phyloP scores from a whole-genome alignment of 2,329 filamentous ascomycete genomes.

The Allantophomopsis lycopodina region DNA sequence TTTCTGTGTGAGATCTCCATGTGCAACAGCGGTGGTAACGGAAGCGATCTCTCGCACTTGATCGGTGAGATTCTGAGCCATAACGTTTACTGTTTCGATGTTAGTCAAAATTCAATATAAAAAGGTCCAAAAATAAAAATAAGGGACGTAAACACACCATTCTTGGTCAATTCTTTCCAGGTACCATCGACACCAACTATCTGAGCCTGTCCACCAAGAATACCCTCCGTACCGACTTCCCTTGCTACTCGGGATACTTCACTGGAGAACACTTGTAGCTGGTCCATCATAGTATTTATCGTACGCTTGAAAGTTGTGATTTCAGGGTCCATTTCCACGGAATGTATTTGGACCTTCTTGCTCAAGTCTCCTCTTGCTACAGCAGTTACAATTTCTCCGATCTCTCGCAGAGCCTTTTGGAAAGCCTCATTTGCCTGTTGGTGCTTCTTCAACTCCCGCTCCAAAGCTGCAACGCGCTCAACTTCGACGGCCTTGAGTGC shows the following conservation, averaged over 20 bases:
- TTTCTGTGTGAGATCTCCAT: constrained; percentile 73
- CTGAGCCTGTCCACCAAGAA: constrained; percentile 84
- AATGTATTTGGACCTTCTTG: constrained; percentile 93
- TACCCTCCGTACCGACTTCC: constrained; percentile 91
- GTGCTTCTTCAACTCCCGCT: constrained; percentile 90
- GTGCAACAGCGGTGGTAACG: constrained; percentile 71
- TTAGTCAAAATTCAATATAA: neutral
- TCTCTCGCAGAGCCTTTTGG: constrained; percentile 91
- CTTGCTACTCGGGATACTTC: constrained; percentile 90
- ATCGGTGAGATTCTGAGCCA: constrained; percentile 71
- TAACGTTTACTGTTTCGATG: constrained; percentile 51
- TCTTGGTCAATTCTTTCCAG: constrained; percentile 93
- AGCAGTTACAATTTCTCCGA: constrained; percentile 92
- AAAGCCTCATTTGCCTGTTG: constrained; percentile 98
- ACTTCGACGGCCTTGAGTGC: constrained; percentile 74
- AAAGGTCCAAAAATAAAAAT: no score
- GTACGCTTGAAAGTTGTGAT: constrained; percentile 96
- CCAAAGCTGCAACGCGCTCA: constrained; percentile 76
- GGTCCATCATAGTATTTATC: constrained; percentile 99
- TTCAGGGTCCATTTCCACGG: constrained; percentile 94
- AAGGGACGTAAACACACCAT: constrained; percentile 32
- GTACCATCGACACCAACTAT: constrained; percentile 92
- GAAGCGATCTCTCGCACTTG: constrained; percentile 79
- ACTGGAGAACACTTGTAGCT: constrained; percentile 89
- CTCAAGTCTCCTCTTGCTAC: constrained; percentile 91